These are phyloP conservation scores for Auriscalpium microsporum DNA, from an alignment of 768 basidiomycete species.

Conservation along the genomic window DNA sequence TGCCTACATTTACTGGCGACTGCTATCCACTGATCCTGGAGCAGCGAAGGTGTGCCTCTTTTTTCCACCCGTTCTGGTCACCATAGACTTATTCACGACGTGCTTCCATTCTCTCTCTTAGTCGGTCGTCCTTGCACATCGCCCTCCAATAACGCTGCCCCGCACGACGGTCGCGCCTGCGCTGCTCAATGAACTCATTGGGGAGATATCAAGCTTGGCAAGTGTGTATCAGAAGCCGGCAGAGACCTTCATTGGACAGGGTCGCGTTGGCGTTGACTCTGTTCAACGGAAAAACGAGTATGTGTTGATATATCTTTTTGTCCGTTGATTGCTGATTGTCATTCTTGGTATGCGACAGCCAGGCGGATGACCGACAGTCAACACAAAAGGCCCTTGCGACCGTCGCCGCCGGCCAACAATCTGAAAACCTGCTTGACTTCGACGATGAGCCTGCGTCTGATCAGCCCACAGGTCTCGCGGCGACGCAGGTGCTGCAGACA, in stretches of 20 bases:
- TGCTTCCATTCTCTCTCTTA: slow-evolving; percentile 16
- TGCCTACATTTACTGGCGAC: slow-evolving; percentile 96
- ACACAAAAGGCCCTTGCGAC: slow-evolving; percentile 85
- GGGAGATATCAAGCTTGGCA: slow-evolving; percentile 82
- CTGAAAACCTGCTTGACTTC: slow-evolving; percentile 93
- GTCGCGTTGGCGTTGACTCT: slow-evolving; percentile 77
- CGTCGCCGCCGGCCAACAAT: slow-evolving; percentile 83
- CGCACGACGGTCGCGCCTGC: slow-evolving; percentile 84
- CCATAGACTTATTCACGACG: neutral
- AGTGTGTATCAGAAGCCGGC: slow-evolving; percentile 97
- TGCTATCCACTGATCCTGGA: slow-evolving; percentile 89
- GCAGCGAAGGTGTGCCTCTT: slow-evolving; percentile 72
- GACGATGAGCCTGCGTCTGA: slow-evolving; percentile 60
- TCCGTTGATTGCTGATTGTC: neutral
- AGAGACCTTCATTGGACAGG: slow-evolving; percentile 91
- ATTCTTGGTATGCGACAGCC: slow-evolving; percentile 21
- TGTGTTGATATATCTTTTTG: slow-evolving; percentile 18
- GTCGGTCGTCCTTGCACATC: slow-evolving; percentile 82
- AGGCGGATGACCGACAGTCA: slow-evolving; percentile 62
- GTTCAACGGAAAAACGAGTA: slow-evolving; percentile 60
- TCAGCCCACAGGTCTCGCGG: slow-evolving; percentile 69
- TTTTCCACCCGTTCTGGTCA: neutral
- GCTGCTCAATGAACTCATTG: slow-evolving; percentile 82
- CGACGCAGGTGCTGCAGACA: slow-evolving; percentile 64
- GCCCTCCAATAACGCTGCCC: slow-evolving; percentile 90